Evolutionary conservation across 2,329 filamentous ascomycete genomes (phyloP).

Genomic region (Simplicillium aogashimaense): DNA sequence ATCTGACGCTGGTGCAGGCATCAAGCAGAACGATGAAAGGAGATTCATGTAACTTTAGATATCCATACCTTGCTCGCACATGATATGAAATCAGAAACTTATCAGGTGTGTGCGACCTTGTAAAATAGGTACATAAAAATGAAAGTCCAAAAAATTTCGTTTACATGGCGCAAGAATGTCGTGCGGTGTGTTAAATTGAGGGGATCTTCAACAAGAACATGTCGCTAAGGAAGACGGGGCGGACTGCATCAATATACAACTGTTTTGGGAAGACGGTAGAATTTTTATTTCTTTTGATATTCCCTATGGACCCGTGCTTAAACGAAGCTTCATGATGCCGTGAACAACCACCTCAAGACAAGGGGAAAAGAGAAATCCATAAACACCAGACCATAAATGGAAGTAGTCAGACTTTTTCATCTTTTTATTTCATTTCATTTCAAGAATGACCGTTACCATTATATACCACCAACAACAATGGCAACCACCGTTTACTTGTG

Average conservation of each 20-base stretch:
- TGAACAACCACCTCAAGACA: constrained; percentile 14
- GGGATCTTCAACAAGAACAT: too few species aligned
- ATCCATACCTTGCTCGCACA: background rate
- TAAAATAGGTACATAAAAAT: too few species aligned
- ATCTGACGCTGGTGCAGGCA: background rate
- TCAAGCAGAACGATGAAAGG: background rate
- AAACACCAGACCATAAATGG: constrained; percentile 24
- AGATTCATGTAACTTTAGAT: background rate
- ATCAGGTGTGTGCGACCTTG: too few species aligned
- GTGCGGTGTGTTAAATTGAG: too few species aligned
- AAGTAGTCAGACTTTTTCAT: constrained; percentile 3
- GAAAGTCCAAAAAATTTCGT: too few species aligned
- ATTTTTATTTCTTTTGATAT: constrained; percentile 9
- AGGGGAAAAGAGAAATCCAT: constrained; percentile 24
- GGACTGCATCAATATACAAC: background rate
- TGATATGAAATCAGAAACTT: background rate
- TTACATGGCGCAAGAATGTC: too few species aligned
- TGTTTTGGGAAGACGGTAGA: background rate
- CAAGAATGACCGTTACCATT: constrained; percentile 1
- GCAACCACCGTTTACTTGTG: constrained; percentile 66
- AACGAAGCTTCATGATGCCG: constrained; percentile 24
- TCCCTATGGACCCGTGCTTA: constrained; percentile 27
- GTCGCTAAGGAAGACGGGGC: too few species aligned
- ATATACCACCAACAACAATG: constrained; percentile 4
- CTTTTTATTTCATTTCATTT: constrained; percentile 6